Base-by-base conservation (phyloP, 768 basidiomycete species). In the Termitomyces sp. region DNA sequence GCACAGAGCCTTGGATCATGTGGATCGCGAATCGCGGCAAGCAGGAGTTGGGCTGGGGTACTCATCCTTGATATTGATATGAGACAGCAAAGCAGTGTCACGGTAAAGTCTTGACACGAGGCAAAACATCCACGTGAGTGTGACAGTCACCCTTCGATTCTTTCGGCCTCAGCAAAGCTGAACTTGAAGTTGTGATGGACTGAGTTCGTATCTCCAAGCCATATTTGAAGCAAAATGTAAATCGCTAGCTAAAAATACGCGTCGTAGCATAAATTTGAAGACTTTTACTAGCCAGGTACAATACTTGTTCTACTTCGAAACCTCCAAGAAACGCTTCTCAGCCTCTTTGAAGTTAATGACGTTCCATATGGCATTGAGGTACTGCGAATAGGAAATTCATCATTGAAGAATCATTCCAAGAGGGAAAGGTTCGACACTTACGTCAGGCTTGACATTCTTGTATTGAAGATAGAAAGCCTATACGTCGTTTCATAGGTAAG, bases 301-400 rank as follows among this genome's bases (percentile, higher is more conserved):
- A 18, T 0, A 34, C 18, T 51, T 8, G 24, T 44, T 62, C 60
- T 65, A 69, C 43, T 71, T 62, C 33, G 68, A 58, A 34, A 73
- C 78, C 54, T 78, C 77, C 13, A 69, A 59, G 47, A 78, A 69
- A 45, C 82, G 78, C 51, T 77, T 76, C 69, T 95, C 93, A 7
- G 94, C 96, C 75, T 96, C 93, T 66, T 91, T 84, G 75, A 94
- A 98, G 80, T 97, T 94, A 81, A 98, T 84, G 59, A 98, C 94
- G 64, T 87, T 87, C 94, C 95, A 98, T 70, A 98, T 94, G 22
- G 93, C 93, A 47, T 83, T 85, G 72, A 98, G 86, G 78, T 98
- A 98, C 94, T 95, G n/a, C n/a, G n/a, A n/a, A 24, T 18, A 56
- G 52, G 20, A 60, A 48, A 26, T 44, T 18, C 18, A n/a, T 47